Conservation (phyloP, 2,329 filamentous ascomycete species). For the Colletotrichum tamarilloi region DNA sequence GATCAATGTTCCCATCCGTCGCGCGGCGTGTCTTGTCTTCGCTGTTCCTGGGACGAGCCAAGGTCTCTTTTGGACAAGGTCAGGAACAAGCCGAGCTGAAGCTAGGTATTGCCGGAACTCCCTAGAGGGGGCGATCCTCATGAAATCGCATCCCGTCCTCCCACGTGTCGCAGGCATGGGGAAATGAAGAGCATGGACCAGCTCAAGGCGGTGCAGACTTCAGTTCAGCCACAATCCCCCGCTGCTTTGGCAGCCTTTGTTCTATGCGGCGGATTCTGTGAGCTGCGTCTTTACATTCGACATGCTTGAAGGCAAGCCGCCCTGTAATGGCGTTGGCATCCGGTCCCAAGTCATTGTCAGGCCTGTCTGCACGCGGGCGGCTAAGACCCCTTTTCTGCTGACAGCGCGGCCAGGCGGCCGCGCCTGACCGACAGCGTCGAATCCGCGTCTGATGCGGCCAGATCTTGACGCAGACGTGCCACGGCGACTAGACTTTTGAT, state of each 20-base stretch:
- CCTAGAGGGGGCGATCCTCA: slow-evolving; percentile 29
- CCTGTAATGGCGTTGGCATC: slow-evolving; percentile 11
- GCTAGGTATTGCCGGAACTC: slow-evolving; percentile 20
- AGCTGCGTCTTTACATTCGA: slow-evolving; percentile 5
- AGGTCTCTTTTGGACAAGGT: slow-evolving; percentile 27
- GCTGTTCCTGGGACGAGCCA: slow-evolving; percentile 9
- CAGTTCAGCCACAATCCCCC: slow-evolving; percentile 12
- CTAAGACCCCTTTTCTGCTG: slow-evolving; percentile 25
- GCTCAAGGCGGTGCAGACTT: slow-evolving; percentile 23
- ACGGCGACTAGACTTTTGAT: background rate
- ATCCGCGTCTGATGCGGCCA: background rate
- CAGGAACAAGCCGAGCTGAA: slow-evolving; percentile 29
- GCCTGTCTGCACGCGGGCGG: slow-evolving; percentile 5
- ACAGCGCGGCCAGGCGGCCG: background rate
- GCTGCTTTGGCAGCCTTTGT: slow-evolving; percentile 4
- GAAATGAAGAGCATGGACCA: slow-evolving; percentile 34
- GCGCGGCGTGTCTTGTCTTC: slow-evolving; percentile 3
- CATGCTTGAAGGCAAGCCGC: slow-evolving; percentile 21
- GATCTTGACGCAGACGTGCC: background rate
- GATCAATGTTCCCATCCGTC: slow-evolving; percentile 16
- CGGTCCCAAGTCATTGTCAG: slow-evolving; percentile 8
- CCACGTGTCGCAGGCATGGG: slow-evolving; percentile 34
- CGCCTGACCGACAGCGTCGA: background rate
- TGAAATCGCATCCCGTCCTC: slow-evolving; percentile 29
- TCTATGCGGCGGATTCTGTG: background rate